Conservation (phyloP, 2,329 filamentous ascomycete species). For the Macroventuria anomochaeta region DNA sequence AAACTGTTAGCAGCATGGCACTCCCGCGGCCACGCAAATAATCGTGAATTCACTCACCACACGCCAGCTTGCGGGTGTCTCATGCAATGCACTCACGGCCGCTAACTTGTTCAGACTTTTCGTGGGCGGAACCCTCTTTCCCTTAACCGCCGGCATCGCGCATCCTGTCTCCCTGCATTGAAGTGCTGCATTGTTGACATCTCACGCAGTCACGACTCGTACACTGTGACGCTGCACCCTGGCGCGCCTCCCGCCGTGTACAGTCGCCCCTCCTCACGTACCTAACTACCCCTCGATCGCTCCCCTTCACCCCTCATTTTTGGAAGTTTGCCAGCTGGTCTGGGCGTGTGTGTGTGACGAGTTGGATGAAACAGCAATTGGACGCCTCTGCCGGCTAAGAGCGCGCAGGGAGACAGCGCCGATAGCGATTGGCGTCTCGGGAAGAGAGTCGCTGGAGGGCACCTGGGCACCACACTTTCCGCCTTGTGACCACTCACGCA, state of each 20-base stretch:
- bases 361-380: constrained; percentile 34
- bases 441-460: constrained; percentile 7
- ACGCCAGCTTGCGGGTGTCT: constrained; percentile 13
- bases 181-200: constrained; percentile 25
- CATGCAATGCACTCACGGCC: constrained; percentile 29
- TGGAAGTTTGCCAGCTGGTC: constrained; percentile 26
- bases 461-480: constrained; percentile 16
- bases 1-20: constrained; percentile 5
- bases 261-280: constrained; percentile 11
- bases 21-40: constrained; percentile 10
- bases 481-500: constrained; percentile 37
- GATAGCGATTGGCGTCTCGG: constrained; percentile 32
- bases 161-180: constrained; percentile 28
- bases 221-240: too few relatives aligned
- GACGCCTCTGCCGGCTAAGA: constrained; percentile 34
- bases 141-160: constrained; percentile 24
- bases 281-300: constrained; percentile 23
- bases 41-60: constrained; percentile 17
- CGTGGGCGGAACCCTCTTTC: constrained; percentile 22
- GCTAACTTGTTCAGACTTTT: constrained; percentile 28
- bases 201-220: constrained; percentile 19
- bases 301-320: constrained; percentile 27
- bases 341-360: constrained; percentile 40
- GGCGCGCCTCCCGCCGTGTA: constrained; percentile 9
- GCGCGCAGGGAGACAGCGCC: constrained; percentile 28